Percentiles rank a stretch among this genome's conserved stretches.
phyloP scores from a whole-genome alignment of 352 stramenopile species.

The Elongisporangium prolatum region DNA sequence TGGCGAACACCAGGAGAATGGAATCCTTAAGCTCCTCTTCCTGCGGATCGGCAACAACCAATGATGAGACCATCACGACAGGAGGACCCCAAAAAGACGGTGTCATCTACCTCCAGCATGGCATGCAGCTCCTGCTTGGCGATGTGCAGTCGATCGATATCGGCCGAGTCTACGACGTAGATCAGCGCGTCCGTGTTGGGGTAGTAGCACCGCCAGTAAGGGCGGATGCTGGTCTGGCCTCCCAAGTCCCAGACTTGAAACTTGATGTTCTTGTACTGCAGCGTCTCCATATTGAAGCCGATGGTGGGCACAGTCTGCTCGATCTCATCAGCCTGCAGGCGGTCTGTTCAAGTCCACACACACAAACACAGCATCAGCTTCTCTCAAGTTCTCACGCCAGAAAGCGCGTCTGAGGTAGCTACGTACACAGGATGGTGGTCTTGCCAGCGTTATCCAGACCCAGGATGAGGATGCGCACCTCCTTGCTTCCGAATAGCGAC shows the following conservation, averaged over 20 bases:
- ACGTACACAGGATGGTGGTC: slow-evolving; percentile 98
- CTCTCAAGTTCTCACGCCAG: not conserved
- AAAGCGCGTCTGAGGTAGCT: not conserved
- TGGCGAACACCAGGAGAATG: slow-evolving; percentile 99
- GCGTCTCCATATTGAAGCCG: slow-evolving; percentile 95
- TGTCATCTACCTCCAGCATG: slow-evolving; percentile 90
- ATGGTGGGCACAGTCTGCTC: slow-evolving; percentile 99
- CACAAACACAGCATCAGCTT: slow-evolving; percentile 1
- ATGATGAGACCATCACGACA: not conserved
- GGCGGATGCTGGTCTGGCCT: slow-evolving; percentile 99
- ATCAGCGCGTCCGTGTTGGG: slow-evolving; percentile 98
- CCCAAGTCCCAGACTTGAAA: slow-evolving; percentile 99
- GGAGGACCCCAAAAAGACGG: not conserved
- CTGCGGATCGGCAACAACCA: slow-evolving; percentile 21
- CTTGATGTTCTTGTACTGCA: slow-evolving; percentile 93
- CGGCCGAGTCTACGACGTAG: slow-evolving; percentile 95
- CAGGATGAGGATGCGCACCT: slow-evolving; percentile 99
- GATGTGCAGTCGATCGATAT: slow-evolving; percentile 96
- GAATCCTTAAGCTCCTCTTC: slow-evolving; percentile 99
- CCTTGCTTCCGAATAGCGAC: slow-evolving; percentile 98
- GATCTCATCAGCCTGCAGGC: slow-evolving; percentile 90
- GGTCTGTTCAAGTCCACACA: slow-evolving; percentile 34
- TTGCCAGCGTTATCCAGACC: slow-evolving; percentile 99
- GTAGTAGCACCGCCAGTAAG: slow-evolving; percentile 99
- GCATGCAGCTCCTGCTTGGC: slow-evolving; percentile 97